These are phyloP conservation scores for Umbelopsis vinacea DNA, from an alignment of 192 early-diverging fungal species.

Conservation along the genomic window DNA sequence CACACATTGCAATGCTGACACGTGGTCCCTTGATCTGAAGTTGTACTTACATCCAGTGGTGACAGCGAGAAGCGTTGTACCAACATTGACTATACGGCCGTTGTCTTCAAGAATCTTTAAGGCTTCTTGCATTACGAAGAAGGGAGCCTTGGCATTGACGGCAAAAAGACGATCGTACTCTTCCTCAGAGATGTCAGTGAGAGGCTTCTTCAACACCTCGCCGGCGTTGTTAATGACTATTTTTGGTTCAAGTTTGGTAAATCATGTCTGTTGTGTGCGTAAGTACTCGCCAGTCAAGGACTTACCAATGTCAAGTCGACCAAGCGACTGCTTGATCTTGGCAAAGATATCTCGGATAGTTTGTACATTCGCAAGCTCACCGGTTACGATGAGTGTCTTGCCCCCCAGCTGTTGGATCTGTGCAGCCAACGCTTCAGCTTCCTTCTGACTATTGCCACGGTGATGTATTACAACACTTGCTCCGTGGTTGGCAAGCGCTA, in stretches of 20 bases:
- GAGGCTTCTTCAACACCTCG: conserved; percentile 14
- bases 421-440: conserved; percentile 32
- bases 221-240: conserved; percentile 46
- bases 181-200: conserved; percentile 33
- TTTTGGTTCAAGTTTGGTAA: neutral
- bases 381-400: conserved; percentile 36
- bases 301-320: conserved; percentile 40
- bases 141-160: conserved; percentile 47
- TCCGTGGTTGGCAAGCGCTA: conserved; percentile 40
- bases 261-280: neutral
- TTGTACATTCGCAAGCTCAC: conserved; percentile 35
- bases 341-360: conserved; percentile 37
- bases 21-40: neutral
- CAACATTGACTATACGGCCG: conserved; percentile 48
- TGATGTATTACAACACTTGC: conserved; percentile 45
- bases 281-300: neutral
- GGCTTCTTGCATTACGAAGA: conserved; percentile 44
- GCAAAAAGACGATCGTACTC: conserved; percentile 44
- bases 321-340: conserved; percentile 32
- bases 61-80: conserved; percentile 35
- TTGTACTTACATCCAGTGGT: conserved; percentile 19
- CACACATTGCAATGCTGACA: too few relatives aligned
- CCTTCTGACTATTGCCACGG: conserved; percentile 25
- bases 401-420: conserved; percentile 39
- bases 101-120: conserved; percentile 39